Evolutionary conservation across 2,329 filamentous ascomycete genomes (phyloP).

Genomic region (Lasiodiplodia gonubiensis): DNA sequence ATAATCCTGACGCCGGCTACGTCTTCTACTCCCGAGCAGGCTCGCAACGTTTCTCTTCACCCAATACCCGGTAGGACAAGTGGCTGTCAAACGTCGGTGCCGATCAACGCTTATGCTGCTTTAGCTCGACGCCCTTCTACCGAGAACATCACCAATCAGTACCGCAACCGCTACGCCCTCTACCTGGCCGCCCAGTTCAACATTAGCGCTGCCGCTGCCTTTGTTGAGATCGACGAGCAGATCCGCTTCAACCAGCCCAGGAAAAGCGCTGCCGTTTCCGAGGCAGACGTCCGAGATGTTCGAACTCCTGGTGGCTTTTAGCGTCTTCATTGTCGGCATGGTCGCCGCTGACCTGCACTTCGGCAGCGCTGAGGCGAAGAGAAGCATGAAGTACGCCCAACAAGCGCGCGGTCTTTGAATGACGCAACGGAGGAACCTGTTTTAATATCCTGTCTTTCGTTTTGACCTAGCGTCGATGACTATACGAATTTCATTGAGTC

Average conservation of each 20-base stretch:
- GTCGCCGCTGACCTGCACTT: constrained; percentile 27
- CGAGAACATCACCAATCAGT: constrained; percentile 31
- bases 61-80: constrained; percentile 3
- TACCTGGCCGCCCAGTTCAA: constrained; percentile 49
- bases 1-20: constrained; percentile 25
- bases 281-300: constrained; percentile 28
- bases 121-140: constrained; percentile 18
- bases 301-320: constrained; percentile 27
- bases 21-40: constrained; percentile 9
- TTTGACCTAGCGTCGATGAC: not conserved
- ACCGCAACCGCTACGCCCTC: constrained; percentile 46
- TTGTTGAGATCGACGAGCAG: constrained; percentile 45
- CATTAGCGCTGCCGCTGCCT: constrained; percentile 46
- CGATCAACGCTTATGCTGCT: constrained; percentile 3
- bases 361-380: constrained; percentile 20
- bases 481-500: not conserved
- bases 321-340: constrained; percentile 25
- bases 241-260: constrained; percentile 31
- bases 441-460: not conserved
- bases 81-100: not conserved
- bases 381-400: constrained; percentile 17
- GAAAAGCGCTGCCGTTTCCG: constrained; percentile 11
- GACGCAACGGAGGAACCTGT: not conserved
- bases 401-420: constrained; percentile 1
- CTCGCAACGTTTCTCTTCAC: constrained; percentile 5